Base-by-base conservation (phyloP, 225 moss, liverwort and hornwort genomes). In the Sphagnum contortum region DNA sequence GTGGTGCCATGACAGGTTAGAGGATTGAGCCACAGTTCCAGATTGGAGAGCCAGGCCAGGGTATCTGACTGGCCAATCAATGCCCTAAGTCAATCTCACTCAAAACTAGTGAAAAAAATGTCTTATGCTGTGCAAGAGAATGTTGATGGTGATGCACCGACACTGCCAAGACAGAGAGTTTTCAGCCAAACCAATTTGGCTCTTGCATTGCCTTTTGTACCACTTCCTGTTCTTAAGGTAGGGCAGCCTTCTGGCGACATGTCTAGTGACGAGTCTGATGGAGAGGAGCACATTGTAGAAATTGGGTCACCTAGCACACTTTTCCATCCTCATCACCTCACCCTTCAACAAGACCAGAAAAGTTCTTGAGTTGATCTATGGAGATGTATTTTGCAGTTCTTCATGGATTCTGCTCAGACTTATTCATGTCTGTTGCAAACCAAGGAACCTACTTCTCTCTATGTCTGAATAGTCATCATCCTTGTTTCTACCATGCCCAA, bases 261-360 rank as follows among this genome's bases (percentile, higher is more conserved):
- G 50, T 84, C 83, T 48, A 98, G 96, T 51, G 85, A 82, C 64
- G 92, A 98, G 5, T 88, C 88, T 3, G 92, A 96, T 65, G 77
- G 68, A 66, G 77, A 92, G 68, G 92, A 96, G 48, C 87, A 86
- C 58, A 90, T 96, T 57, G 82, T 93, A 45, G 80, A 83, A 72
- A 82, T 98, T 44, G 85, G 83, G 44, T 93, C 93, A 5, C 96
- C 91, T 5, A 91, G 89, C 60, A 74, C 75, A 12, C 82, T 98
- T 11, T 98, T 96, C 64, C 73, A 50, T 9, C 12, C 59, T 58
- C 58, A 58, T 13, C 58, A 58, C 7, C 12, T 13, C 29, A 6
- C 12, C 44, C 58, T 8, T 14, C 0, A 58, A 13, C 58, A 13
- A 44, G 58, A 4, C 29, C 58, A 29, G 29, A 29, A 29, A 29